phyloP scores from a whole-genome alignment of 2,329 filamentous ascomycete species.

The Pseudopyricularia javanii region DNA sequence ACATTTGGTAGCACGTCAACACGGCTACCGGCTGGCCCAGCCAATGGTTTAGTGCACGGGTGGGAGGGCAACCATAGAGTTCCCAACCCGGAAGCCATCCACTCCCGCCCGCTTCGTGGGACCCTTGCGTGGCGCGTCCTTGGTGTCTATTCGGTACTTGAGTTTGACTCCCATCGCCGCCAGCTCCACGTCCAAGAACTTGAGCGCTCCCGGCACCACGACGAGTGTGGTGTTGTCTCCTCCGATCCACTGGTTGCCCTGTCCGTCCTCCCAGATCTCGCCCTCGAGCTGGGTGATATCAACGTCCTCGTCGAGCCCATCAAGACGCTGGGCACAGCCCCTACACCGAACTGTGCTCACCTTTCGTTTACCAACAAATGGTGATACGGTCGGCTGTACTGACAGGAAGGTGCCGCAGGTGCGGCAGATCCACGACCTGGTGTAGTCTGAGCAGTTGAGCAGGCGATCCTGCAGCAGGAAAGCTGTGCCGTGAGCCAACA shows the following conservation, averaged over 20 bases:
- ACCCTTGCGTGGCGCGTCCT: slow-evolving; percentile 51
- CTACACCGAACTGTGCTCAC: slow-evolving; percentile 66
- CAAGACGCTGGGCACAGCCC: slow-evolving; percentile 55
- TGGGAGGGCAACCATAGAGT: background rate
- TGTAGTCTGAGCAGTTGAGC: slow-evolving; percentile 94
- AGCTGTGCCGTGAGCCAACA: slow-evolving; percentile 88
- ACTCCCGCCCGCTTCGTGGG: slow-evolving; percentile 25
- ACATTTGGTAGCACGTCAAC: background rate
- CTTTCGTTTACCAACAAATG: slow-evolving; percentile 51
- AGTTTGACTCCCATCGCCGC: slow-evolving; percentile 94
- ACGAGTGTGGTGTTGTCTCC: slow-evolving; percentile 86
- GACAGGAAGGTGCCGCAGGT: slow-evolving; percentile 83
- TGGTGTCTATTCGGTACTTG: slow-evolving; percentile 59
- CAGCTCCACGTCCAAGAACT: slow-evolving; percentile 88
- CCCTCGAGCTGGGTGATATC: slow-evolving; percentile 46
- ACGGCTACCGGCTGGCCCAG: background rate
- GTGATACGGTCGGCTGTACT: slow-evolving; percentile 66
- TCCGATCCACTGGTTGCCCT: slow-evolving; percentile 72
- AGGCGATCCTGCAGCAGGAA: slow-evolving; percentile 91
- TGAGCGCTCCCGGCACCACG: slow-evolving; percentile 83
- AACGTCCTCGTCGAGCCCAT: slow-evolving; percentile 43
- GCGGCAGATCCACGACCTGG: slow-evolving; percentile 79
- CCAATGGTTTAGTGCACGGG: background rate
- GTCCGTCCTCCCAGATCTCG: slow-evolving; percentile 87
- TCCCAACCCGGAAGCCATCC: slow-evolving; percentile 13